These are phyloP conservation scores for Botryotinia globosa DNA, from an alignment of 2,329 filamentous ascomycete genomes.

Conservation along the genomic window DNA sequence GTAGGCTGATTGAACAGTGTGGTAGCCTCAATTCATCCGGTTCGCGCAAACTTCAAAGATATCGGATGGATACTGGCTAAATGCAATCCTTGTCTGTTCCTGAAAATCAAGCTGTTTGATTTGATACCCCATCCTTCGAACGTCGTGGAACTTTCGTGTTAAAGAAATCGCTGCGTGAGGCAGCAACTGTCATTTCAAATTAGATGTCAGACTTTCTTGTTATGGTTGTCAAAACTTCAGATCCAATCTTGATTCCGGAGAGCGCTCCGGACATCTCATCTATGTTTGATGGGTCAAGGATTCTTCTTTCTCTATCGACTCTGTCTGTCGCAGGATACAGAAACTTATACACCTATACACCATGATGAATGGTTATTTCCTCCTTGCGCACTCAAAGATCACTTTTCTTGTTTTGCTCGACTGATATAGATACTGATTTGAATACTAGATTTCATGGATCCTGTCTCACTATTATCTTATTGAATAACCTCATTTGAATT, in stretches of 20 bases:
- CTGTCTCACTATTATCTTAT: not conserved
- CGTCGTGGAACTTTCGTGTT: not conserved
- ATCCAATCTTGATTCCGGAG: not conserved
- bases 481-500: not conserved
- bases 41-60: conserved; percentile 5
- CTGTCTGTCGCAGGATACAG: not conserved
- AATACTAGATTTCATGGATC: not conserved
- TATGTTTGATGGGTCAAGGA: not conserved
- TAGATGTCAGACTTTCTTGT: not conserved
- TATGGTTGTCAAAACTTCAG: not conserved
- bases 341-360: not conserved
- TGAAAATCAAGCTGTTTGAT: conserved; percentile 9
- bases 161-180: not conserved
- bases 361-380: not conserved
- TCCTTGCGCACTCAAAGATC: not conserved
- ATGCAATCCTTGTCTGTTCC: conserved; percentile 5
- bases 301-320: not conserved
- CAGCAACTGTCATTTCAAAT: not conserved
- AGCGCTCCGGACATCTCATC: not conserved
- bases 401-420: not conserved
- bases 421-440: not conserved
- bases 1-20: too few species aligned
- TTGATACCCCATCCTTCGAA: conserved; percentile 4
- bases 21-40: not conserved
- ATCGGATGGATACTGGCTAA: conserved; percentile 6